phyloP scores from a whole-genome alignment of 306 rosid genomes.

The Pterocarpus macrocarpus region DNA sequence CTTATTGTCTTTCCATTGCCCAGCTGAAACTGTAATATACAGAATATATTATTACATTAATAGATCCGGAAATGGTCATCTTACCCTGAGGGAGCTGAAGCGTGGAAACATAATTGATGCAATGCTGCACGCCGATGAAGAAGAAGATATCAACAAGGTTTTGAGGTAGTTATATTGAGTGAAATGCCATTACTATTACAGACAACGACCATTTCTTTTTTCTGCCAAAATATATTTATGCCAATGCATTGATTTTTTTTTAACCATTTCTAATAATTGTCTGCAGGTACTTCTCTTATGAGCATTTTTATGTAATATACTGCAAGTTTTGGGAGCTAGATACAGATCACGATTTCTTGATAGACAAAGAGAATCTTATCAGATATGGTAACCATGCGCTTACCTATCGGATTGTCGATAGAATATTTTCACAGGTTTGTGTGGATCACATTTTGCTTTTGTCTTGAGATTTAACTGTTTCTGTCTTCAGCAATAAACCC shows the following conservation, averaged over 20 bases:
- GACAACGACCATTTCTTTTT: neutral
- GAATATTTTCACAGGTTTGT: constrained; percentile 99
- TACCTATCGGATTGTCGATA: constrained; percentile 98
- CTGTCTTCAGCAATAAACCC: constrained; percentile 8
- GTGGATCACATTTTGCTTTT: constrained; percentile 42
- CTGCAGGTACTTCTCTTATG: constrained; percentile 95
- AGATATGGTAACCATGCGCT: constrained; percentile 99
- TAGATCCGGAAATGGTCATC: constrained; percentile 89
- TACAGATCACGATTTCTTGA: constrained; percentile 96
- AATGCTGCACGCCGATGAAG: constrained; percentile 98
- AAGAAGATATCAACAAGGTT: constrained; percentile 98
- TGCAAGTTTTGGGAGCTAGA: constrained; percentile 99
- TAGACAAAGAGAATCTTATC: constrained; percentile 98
- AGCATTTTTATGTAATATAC: constrained; percentile 98
- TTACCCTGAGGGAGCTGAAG: constrained; percentile 91
- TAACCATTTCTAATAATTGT: constrained; percentile 34
- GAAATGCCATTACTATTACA: constrained; percentile 30
- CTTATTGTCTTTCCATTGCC: constrained; percentile 54
- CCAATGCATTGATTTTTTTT: neutral
- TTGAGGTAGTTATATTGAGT: constrained; percentile 72
- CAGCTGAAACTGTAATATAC: constrained; percentile 99
- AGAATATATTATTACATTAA: constrained; percentile 95
- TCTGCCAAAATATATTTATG: neutral
- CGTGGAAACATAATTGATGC: constrained; percentile 96
- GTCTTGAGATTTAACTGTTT: constrained; percentile 28